Conservation (phyloP, 2,329 filamentous ascomycete genomes). For the Berkeleyomyces basicola region DNA sequence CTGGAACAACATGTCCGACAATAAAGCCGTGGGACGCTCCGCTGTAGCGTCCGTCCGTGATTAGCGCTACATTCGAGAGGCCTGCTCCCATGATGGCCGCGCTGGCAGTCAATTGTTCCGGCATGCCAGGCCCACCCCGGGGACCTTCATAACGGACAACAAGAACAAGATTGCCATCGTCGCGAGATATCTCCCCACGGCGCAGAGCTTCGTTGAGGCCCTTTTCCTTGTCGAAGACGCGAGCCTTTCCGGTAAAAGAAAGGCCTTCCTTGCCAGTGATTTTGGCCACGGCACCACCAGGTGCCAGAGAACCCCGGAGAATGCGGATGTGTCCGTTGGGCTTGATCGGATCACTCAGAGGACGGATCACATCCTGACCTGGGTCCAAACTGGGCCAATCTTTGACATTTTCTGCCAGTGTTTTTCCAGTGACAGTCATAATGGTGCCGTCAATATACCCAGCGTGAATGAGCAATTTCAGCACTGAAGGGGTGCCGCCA, state of each 20-base stretch:
- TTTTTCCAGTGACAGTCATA: constrained; percentile 69
- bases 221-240: constrained; percentile 75
- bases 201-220: constrained; percentile 64
- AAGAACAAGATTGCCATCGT: constrained; percentile 64
- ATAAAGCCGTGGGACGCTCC: constrained; percentile 87
- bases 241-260: constrained; percentile 61
- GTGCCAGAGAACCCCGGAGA: constrained; percentile 72
- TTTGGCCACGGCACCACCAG: constrained; percentile 80
- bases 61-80: constrained; percentile 71
- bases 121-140: constrained; percentile 89
- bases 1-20: constrained; percentile 81
- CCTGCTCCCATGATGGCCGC: constrained; percentile 88
- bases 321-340: constrained; percentile 75
- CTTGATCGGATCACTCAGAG: constrained; percentile 60
- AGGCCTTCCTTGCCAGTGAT: constrained; percentile 93
- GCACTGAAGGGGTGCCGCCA: constrained; percentile 69
- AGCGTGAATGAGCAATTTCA: constrained; percentile 68
- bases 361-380: constrained; percentile 68
- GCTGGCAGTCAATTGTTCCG: constrained; percentile 76
- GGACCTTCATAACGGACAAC: constrained; percentile 90
- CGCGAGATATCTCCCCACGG: constrained; percentile 36
- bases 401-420: constrained; percentile 64
- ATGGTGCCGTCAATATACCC: constrained; percentile 61
- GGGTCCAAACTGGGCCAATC: constrained; percentile 61
- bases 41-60: constrained; percentile 81